Evolutionary conservation across 1,284 basidiomycete genomes (phyloP).

Genomic region (Marasmius oreades): DNA sequence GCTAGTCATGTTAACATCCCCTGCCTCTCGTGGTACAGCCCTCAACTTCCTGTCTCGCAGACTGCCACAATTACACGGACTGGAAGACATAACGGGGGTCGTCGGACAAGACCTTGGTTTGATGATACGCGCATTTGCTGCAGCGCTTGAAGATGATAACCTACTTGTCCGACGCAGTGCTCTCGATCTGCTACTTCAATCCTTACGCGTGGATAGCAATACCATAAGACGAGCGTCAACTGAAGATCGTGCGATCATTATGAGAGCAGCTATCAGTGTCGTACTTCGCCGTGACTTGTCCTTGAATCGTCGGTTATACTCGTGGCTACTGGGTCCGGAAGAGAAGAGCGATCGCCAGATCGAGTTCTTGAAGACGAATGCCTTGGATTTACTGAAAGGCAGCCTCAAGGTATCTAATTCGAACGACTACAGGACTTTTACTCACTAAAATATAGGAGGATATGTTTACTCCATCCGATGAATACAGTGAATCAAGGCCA

Average conservation of each 20-base stretch:
- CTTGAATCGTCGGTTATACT: constrained; percentile 88
- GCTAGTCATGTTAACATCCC: constrained; percentile 90
- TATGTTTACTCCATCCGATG: constrained; percentile 67
- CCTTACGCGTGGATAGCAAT: constrained; percentile 69
- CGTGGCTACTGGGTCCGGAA: constrained; percentile 86
- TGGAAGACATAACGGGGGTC: constrained; percentile 73
- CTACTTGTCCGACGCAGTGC: constrained; percentile 81
- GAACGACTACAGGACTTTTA: constrained; percentile 10
- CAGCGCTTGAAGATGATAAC: constrained; percentile 88
- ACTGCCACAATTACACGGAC: constrained; percentile 63
- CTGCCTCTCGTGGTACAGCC: constrained; percentile 81
- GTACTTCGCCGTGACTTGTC: constrained; percentile 92
- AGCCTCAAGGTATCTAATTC: constrained; percentile 59
- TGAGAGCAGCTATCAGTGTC: constrained; percentile 76
- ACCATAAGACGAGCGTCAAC: constrained; percentile 63
- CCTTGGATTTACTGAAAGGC: constrained; percentile 62
- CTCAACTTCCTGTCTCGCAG: constrained; percentile 85
- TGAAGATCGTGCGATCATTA: constrained; percentile 72
- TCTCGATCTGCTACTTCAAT: constrained; percentile 77
- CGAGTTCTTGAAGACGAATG: constrained; percentile 65
- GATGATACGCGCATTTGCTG: constrained; percentile 88
- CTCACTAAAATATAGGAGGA: constrained; percentile 46
- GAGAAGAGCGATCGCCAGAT: constrained; percentile 75
- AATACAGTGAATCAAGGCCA: constrained; percentile 77
- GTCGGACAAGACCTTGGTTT: constrained; percentile 87